Evolutionary conservation across 208 protist genomes (phyloP).

Genomic region (Trichomonas gallinae): DNA sequence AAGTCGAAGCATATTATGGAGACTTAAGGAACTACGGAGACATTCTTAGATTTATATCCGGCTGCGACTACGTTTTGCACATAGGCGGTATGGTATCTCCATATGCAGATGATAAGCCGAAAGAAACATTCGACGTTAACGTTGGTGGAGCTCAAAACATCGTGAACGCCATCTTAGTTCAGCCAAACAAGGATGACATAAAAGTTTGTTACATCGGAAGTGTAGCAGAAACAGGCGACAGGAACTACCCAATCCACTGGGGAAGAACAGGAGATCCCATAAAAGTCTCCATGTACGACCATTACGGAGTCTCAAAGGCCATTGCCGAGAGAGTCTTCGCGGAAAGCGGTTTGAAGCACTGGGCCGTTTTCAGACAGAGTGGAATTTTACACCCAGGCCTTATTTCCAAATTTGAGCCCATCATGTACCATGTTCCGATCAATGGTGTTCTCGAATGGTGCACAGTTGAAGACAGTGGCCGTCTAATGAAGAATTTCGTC

Average conservation of each 20-base stretch:
- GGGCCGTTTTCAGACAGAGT: neutral
- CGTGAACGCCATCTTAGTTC: neutral
- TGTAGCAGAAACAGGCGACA: neutral
- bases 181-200: neutral
- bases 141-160: neutral
- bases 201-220: neutral
- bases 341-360: neutral
- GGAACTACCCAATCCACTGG: constrained; percentile 14
- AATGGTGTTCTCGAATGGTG: neutral
- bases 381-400: neutral
- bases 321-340: neutral
- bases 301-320: neutral
- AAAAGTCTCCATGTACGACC: neutral
- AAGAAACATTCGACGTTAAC: neutral
- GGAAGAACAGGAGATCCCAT: constrained; percentile 1
- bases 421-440: neutral
- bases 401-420: neutral
- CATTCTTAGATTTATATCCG: neutral
- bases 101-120: neutral
- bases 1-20: neutral
- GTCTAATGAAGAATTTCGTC: neutral
- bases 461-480: neutral
- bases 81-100: constrained; percentile 2
- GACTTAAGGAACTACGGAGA: neutral
- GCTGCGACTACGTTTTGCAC: neutral